These are phyloP conservation scores for Xylaria venustula DNA, from an alignment of 495 filamentous ascomycete genomes.

Conservation along the genomic window DNA sequence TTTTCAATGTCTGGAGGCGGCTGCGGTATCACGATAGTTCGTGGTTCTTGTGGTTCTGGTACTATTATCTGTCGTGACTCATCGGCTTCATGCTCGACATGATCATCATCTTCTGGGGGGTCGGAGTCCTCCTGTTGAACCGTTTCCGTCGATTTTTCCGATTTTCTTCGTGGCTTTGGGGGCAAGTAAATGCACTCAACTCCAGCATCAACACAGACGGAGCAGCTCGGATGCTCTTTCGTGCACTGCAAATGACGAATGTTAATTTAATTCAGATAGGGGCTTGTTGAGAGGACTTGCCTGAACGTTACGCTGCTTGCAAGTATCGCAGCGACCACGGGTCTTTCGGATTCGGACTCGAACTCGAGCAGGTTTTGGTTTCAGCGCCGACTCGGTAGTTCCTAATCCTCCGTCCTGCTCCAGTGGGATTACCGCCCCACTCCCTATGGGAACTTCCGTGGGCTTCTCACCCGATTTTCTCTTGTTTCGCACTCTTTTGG, in stretches of 20 bases:
- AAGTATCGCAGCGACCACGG: constrained; percentile 38
- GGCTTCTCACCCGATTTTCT: constrained; percentile 24
- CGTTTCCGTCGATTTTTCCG: constrained; percentile 14
- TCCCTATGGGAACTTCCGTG: constrained; percentile 13
- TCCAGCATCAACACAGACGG: constrained; percentile 29
- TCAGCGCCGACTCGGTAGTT: constrained; percentile 23
- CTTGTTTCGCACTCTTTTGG: constrained; percentile 23
- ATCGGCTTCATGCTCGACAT: not conserved
- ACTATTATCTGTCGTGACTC: not conserved
- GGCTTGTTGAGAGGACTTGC: constrained; percentile 16
- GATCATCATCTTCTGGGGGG: constrained; percentile 7
- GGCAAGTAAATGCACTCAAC: constrained; percentile 35
- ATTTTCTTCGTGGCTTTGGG: constrained; percentile 27
- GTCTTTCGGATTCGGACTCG: constrained; percentile 20
- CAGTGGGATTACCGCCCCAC: constrained; percentile 16
- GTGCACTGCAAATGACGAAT: constrained; percentile 35
- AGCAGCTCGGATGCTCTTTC: constrained; percentile 39
- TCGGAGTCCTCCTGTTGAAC: constrained; percentile 17
- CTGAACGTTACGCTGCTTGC: constrained; percentile 29
- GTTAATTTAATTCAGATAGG: not conserved
- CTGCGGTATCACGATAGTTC: not conserved
- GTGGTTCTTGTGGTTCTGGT: not conserved
- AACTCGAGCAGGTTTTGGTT: constrained; percentile 4
- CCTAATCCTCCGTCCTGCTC: constrained; percentile 23
- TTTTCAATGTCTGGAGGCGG: constrained; percentile 21